Evolutionary conservation across 768 basidiomycete species (phyloP), one percentile per base, ranked within the genome.

Genomic region (Suillus hirtellus): DNA sequence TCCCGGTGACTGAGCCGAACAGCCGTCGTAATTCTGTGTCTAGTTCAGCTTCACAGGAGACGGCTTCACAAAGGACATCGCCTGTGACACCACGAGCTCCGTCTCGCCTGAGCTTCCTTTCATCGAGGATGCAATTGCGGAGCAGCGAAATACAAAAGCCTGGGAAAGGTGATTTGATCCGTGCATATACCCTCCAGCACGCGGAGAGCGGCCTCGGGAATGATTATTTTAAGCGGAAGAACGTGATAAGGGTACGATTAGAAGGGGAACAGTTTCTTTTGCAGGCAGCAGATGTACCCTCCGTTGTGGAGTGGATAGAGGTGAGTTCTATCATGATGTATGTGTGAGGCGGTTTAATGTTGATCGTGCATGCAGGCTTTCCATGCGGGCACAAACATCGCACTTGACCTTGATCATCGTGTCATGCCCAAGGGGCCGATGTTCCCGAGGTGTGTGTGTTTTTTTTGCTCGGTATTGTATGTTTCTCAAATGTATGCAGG

Each of bases 231-330:
- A 99, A 99, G 82, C 81, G 95, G 66, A 90, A 87, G 80, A 92
- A 99, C 73, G 96, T 99, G 52, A 95, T 99, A 40, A 83, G 97
- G 24, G 86, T 99, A 35, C 78, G 96, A 63, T 79, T 95, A 66
- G 95, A 97, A 73, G 97, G 96, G 14, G 93, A 99, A 79, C 97
- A 99, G 78, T 99, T 99, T 76, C 79, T 99, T 68, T 70, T 99
- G 68, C 96, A 99, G 77, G 92, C 93, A 3, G 85, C 82, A 58
- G 89, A 92, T 71, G 88, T 95, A 44, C 82, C 87, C 50, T 86
- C 87, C 34, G 96, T 98, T 1, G 93, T 99, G 61, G 87, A 90
- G 60, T 96, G 96, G 95, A 96, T 99, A 65, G 96, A 99, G 88
- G 93, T 94, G 68, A 43, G 60, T 56, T 67, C 64, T 43, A 31